These are phyloP conservation scores for Monilinia aucupariae DNA, from an alignment of 2,329 filamentous ascomycete species.

Conservation along the genomic window DNA sequence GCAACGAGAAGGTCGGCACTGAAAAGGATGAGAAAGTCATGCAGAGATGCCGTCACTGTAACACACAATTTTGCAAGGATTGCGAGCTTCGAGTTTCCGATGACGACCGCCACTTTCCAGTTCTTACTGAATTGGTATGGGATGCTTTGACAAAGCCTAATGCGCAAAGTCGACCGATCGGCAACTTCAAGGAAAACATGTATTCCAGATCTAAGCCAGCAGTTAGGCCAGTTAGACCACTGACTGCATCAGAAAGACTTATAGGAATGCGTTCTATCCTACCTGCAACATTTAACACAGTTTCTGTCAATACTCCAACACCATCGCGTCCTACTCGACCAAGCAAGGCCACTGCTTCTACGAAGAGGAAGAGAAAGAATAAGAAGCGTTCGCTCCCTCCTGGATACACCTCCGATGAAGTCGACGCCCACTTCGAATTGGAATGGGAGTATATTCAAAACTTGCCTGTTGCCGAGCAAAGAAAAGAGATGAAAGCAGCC, in stretches of 20 bases:
- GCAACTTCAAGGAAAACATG: neutral
- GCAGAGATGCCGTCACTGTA: conserved; percentile 2
- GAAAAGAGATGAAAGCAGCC: neutral
- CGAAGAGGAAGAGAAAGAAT: neutral
- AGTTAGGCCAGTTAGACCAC: neutral
- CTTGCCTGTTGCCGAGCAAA: neutral
- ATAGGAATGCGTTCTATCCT: neutral
- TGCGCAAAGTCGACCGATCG: neutral
- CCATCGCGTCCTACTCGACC: neutral
- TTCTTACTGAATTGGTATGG: conserved; percentile 1
- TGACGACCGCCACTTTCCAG: neutral
- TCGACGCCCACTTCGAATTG: neutral
- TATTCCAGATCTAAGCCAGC: neutral
- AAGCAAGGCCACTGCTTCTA: neutral
- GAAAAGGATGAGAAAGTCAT: neutral
- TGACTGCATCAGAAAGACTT: neutral
- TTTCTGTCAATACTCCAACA: neutral
- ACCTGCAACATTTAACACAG: neutral
- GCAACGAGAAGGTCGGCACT: neutral
- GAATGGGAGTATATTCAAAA: neutral
- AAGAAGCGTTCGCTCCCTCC: neutral
- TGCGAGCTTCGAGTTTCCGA: neutral
- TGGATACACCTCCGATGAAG: neutral
- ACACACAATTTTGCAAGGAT: neutral
- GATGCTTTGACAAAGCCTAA: neutral